These are phyloP conservation scores for Endothia cerciana DNA, from an alignment of 2,329 filamentous ascomycete species.

Conservation along the genomic window DNA sequence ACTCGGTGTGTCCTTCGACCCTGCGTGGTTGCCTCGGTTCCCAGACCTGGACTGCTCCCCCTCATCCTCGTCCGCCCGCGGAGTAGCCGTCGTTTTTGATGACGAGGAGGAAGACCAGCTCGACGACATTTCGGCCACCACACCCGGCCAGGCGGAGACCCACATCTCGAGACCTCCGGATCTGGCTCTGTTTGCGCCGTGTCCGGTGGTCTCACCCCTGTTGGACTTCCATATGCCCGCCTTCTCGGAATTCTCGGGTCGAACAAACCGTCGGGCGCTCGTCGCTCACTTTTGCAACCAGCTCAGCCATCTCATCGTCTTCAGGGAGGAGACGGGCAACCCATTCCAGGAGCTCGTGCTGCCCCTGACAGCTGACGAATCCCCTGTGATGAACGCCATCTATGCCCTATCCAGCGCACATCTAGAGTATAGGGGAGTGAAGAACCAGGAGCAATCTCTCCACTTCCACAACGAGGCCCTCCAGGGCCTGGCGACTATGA, in stretches of 20 bases:
- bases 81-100: slow-evolving; percentile 25
- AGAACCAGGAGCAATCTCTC: slow-evolving; percentile 58
- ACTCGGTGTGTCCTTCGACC: slow-evolving; percentile 26
- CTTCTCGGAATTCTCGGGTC: slow-evolving; percentile 61
- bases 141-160: slow-evolving; percentile 25
- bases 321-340: slow-evolving; percentile 65
- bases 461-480: slow-evolving; percentile 65
- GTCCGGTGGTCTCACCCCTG: slow-evolving; percentile 44
- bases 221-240: slow-evolving; percentile 56
- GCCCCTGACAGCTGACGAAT: slow-evolving; percentile 58
- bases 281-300: slow-evolving; percentile 68
- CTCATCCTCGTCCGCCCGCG: slow-evolving; percentile 11
- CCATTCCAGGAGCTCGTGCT: slow-evolving; percentile 66
- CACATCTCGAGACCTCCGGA: slow-evolving; percentile 39
- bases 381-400: slow-evolving; percentile 77
- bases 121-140: background rate
- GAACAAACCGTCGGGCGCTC: slow-evolving; percentile 57
- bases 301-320: slow-evolving; percentile 66
- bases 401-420: slow-evolving; percentile 85
- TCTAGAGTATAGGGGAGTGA: slow-evolving; percentile 66
- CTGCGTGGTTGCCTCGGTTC: slow-evolving; percentile 14
- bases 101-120: slow-evolving; percentile 21
- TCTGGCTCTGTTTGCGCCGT: slow-evolving; percentile 47
- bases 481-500: slow-evolving; percentile 59
- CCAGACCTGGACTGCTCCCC: slow-evolving; percentile 20